These are phyloP conservation scores for Colletotrichum falcatum DNA, from an alignment of 2,329 filamentous ascomycete species.

Conservation along the genomic window DNA sequence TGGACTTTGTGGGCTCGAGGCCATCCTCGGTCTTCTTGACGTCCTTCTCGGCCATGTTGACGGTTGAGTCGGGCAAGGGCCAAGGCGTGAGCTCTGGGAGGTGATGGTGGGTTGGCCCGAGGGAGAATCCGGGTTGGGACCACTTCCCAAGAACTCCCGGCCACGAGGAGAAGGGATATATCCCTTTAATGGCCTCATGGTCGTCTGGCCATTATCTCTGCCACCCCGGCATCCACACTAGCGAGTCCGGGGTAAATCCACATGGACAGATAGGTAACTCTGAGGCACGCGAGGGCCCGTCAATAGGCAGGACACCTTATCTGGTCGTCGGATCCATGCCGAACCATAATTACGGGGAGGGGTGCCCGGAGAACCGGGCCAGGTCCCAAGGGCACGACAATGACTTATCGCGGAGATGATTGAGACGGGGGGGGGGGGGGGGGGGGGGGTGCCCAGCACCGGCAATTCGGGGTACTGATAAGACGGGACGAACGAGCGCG, in stretches of 20 bases:
- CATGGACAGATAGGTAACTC: conserved; percentile 15
- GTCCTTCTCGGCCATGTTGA: conserved; percentile 30
- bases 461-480: conserved; percentile 20
- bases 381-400: not conserved
- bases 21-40: conserved; percentile 30
- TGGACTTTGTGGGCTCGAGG: conserved; percentile 39
- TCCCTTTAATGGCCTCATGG: conserved; percentile 27
- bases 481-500: not conserved
- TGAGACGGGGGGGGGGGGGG: not conserved
- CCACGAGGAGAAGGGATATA: not conserved
- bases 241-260: conserved; percentile 32
- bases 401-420: conserved; percentile 26
- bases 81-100: not conserved
- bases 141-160: not conserved
- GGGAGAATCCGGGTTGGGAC: not conserved
- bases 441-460: not conserved
- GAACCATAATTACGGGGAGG: conserved; percentile 9
- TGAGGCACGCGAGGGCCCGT: conserved; percentile 14
- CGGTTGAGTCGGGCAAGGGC: not conserved
- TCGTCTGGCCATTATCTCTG: conserved; percentile 33
- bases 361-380: too few species aligned
- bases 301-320: conserved; percentile 18
- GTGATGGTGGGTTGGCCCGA: not conserved
- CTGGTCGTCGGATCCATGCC: conserved; percentile 4
- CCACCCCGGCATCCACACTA: not conserved